Evolutionary conservation across 805 yeast species (phyloP), one percentile per base, ranked within the genome.

Genomic region (Hanseniaspora lachancei): DNA sequence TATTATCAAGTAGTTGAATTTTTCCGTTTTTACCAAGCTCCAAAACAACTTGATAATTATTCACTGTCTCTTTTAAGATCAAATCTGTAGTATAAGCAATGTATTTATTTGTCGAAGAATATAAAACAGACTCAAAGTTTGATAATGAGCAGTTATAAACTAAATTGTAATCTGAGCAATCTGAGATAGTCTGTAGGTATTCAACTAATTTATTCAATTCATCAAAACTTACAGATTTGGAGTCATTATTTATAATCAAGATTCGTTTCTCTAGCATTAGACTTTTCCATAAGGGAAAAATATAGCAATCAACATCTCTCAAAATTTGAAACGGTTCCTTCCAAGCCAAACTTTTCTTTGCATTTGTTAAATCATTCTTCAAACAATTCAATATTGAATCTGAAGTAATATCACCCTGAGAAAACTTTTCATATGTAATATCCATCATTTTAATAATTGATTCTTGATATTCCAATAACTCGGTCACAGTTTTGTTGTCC

Each of bases 201-300:
- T 64, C 63, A 16, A 60, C 62, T 21, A 68, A 53, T 1, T 66
- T 58, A 49, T 67, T 68, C 46, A 66, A 62, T 15, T 59, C 56
- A 41, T 63, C 65, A 38, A 68, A 64, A 1, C 65, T 59, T 3
- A 63, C 64, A 1, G 65, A 66, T 15, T 61, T 42, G 8, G 66
- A 62, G 27, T 56, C 58, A 3, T 46, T 42, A 13, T 61, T 64
- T 38, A 68, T 34, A 15, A 68, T 63, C 15, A 68, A 40, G 18
- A 68, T 57, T 46, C 66, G 62, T 47, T 65, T 66, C 34, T 60
- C 60, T 5, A 64, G 47, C 5, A 68, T 49, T 20, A 65, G 60
- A 21, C 66, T 57, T 55, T 65, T 66, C 72, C 72, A 68, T 16
- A 69, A 46, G 6, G 70, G 64, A 43, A 66, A 64, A 5, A 68